Percentiles rank a stretch among this genome's conserved stretches.
Conservation (phyloP, 768 basidiomycete species). For the Clavulina sp. region DNA sequence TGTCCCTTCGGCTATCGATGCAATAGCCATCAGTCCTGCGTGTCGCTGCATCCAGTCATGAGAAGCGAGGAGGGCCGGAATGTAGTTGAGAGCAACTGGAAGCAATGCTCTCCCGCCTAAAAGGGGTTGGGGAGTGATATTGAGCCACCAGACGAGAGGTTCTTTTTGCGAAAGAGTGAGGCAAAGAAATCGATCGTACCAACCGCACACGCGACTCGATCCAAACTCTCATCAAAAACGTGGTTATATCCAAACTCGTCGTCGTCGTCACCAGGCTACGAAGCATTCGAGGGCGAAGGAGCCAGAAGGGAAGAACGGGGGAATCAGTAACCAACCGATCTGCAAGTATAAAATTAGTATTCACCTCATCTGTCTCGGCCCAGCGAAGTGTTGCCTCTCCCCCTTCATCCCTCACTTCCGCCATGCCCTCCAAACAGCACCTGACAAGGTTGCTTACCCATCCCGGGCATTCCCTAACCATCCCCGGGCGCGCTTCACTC, state of each 20-base stretch:
- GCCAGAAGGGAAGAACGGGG: neutral
- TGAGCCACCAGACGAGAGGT: neutral
- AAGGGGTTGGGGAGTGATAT: neutral
- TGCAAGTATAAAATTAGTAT: slow-evolving; percentile 17
- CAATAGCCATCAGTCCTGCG: slow-evolving; percentile 75
- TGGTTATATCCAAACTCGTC: slow-evolving; percentile 43
- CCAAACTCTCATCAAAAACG: slow-evolving; percentile 68
- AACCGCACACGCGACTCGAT: slow-evolving; percentile 63
- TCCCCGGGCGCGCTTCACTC: slow-evolving; percentile 52
- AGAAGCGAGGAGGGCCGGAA: slow-evolving; percentile 63
- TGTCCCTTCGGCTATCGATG: slow-evolving; percentile 71
- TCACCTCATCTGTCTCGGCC: slow-evolving; percentile 31
- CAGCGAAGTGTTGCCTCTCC: slow-evolving; percentile 18
- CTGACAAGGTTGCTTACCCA: slow-evolving; percentile 57
- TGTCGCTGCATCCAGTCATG: slow-evolving; percentile 77
- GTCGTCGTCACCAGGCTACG: slow-evolving; percentile 44
- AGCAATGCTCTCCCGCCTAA: slow-evolving; percentile 51
- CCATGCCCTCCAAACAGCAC: slow-evolving; percentile 69
- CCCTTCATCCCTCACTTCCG: slow-evolving; percentile 49
- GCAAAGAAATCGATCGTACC: slow-evolving; percentile 10
- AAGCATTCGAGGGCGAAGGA: neutral
- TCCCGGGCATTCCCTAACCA: slow-evolving; percentile 49
- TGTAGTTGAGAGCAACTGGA: slow-evolving; percentile 65
- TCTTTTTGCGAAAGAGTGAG: too few species aligned
- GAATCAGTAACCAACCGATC: neutral